A percentile compares a stretch with the other conserved stretches of the same genome.
These are phyloP conservation scores for Malassezia vespertilionis DNA, from an alignment of 1,284 basidiomycete genomes.

Conservation along the genomic window DNA sequence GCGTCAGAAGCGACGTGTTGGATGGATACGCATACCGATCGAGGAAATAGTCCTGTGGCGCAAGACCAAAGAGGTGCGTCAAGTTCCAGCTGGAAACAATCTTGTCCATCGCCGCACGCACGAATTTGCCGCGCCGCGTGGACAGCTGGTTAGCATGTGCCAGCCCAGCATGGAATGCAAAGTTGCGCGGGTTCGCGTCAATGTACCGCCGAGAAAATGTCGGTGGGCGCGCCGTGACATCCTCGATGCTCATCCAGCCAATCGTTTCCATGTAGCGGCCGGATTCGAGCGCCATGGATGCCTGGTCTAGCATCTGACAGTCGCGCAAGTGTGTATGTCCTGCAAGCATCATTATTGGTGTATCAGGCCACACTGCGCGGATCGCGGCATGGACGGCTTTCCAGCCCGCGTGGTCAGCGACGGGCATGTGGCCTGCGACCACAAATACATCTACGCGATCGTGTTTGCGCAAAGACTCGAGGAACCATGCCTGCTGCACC, in stretches of 20 bases:
- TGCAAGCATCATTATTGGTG: slow-evolving; percentile 36
- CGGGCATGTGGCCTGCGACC: slow-evolving; percentile 42
- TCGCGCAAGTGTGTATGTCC: slow-evolving; percentile 45
- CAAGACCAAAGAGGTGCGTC: slow-evolving; percentile 32
- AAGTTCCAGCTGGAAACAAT: slow-evolving; percentile 37
- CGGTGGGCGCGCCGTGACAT: slow-evolving; percentile 28
- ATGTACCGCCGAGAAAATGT: slow-evolving; percentile 50
- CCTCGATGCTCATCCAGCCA: slow-evolving; percentile 25
- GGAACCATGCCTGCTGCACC: slow-evolving; percentile 40
- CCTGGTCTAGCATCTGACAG: slow-evolving; percentile 32
- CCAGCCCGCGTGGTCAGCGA: slow-evolving; percentile 29
- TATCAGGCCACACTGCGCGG: slow-evolving; percentile 30
- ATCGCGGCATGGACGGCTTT: slow-evolving; percentile 32
- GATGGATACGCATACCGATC: slow-evolving; percentile 30
- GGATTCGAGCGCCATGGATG: slow-evolving; percentile 37
- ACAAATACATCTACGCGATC: slow-evolving; percentile 36
- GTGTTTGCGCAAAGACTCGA: slow-evolving; percentile 25
- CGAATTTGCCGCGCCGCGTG: slow-evolving; percentile 32
- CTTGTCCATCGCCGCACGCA: slow-evolving; percentile 32
- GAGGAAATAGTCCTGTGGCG: slow-evolving; percentile 43
- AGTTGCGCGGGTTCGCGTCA: slow-evolving; percentile 50
- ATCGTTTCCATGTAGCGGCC: slow-evolving; percentile 39
- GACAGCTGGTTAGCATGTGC: slow-evolving; percentile 22
- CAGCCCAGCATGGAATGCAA: slow-evolving; percentile 26
- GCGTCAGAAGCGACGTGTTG: slow-evolving; percentile 29